Conservation (phyloP, 2,329 filamentous ascomycete genomes). For the Botrytis pseudocinerea region DNA sequence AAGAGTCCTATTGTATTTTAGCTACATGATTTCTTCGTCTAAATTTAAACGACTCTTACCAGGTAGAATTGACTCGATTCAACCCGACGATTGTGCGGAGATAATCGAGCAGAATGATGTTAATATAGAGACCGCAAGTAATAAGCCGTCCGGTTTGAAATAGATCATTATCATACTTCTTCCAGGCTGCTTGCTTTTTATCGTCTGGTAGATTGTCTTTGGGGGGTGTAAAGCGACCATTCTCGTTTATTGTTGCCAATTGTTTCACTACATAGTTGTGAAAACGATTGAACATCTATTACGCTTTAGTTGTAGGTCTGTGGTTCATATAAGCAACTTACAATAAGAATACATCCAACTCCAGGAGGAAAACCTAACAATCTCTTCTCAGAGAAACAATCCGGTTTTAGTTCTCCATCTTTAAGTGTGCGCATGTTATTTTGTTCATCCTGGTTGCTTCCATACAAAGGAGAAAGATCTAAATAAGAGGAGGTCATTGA, state of each 20-base stretch:
- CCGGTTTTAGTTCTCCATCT: conserved; percentile 69
- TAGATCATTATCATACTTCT: conserved; percentile 71
- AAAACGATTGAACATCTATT: conserved; percentile 68
- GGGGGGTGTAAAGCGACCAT: conserved; percentile 71
- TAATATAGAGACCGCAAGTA: conserved; percentile 72
- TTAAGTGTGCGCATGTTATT: conserved; percentile 59
- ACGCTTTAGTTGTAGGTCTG: conserved; percentile 41
- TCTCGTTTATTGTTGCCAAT: conserved; percentile 79
- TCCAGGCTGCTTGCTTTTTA: conserved; percentile 53
- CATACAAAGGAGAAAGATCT: conserved; percentile 50
- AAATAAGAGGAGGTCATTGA: conserved; percentile 45
- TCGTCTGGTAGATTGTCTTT: conserved; percentile 50
- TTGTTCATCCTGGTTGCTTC: conserved; percentile 51
- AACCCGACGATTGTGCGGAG: conserved; percentile 60
- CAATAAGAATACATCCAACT: conserved; percentile 64
- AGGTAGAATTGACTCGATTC: conserved; percentile 49
- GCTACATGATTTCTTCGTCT: not conserved
- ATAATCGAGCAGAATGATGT: conserved; percentile 76
- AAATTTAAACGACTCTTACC: conserved; percentile 44
- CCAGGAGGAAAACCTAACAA: conserved; percentile 69
- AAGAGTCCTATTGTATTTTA: conserved; percentile 50
- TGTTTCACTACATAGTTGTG: conserved; percentile 83
- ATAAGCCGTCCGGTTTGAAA: conserved; percentile 77
- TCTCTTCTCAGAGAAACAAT: conserved; percentile 68
- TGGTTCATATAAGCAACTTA: not conserved